A percentile compares a stretch with the other conserved stretches of the same genome.
phyloP scores from a whole-genome alignment of 495 filamentous ascomycete species.

The Podospora didyma region DNA sequence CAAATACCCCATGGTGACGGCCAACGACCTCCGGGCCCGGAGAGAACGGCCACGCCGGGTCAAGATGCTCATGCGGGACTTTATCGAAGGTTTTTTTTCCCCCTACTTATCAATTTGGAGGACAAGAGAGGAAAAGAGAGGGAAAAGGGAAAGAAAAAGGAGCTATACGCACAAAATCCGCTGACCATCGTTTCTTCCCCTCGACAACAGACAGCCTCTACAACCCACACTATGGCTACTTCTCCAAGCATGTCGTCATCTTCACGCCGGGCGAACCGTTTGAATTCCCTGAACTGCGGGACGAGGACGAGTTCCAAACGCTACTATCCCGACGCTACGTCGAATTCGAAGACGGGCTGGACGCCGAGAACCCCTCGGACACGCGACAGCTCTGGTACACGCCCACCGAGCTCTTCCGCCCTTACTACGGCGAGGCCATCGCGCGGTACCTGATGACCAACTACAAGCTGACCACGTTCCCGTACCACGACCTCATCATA shows the following conservation, averaged over 20 bases:
- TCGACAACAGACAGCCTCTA: constrained; percentile 76
- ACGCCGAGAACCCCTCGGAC: constrained; percentile 58
- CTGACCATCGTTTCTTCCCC: not conserved
- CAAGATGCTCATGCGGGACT: constrained; percentile 96
- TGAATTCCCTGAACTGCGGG: constrained; percentile 72
- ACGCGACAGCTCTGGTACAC: constrained; percentile 97
- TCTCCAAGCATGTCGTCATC: constrained; percentile 95
- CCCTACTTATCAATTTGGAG: no score
- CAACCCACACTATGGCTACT: constrained; percentile 96
- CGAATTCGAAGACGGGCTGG: constrained; percentile 84
- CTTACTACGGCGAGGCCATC: constrained; percentile 95
- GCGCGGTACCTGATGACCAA: constrained; percentile 91
- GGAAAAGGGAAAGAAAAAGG: no score
- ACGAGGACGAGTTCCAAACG: constrained; percentile 78
- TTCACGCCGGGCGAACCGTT: constrained; percentile 93
- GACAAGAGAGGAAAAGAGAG: no score
- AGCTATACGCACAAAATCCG: no score
- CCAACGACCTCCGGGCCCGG: constrained; percentile 65
- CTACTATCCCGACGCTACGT: constrained; percentile 75
- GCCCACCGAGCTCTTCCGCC: constrained; percentile 92
- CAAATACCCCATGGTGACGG: constrained; percentile 77
- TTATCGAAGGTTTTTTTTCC: constrained; percentile 75
- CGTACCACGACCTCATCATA: constrained; percentile 94
- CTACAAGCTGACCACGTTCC: constrained; percentile 90
- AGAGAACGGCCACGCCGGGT: constrained; percentile 78